A percentile compares a stretch with the other conserved stretches of the same genome.
Conservation (phyloP, 2,329 filamentous ascomycete genomes). For the Ceratocystis smalleyi region DNA sequence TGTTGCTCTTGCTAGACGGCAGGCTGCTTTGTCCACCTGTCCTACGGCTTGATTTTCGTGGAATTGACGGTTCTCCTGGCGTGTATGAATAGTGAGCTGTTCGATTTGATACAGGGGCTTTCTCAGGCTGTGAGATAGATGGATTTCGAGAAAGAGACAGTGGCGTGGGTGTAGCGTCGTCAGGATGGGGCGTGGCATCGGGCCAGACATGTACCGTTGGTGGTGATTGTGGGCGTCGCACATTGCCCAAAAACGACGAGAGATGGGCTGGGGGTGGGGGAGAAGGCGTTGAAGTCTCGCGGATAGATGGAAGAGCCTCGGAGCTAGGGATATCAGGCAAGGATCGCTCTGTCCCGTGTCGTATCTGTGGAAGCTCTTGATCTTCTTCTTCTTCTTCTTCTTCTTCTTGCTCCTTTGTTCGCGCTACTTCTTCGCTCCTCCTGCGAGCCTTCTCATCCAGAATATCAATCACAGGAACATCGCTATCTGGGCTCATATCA, state of each 20-base stretch:
- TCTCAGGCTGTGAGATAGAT: slow-evolving; percentile 9
- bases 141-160: slow-evolving; percentile 11
- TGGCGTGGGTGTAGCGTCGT: slow-evolving; percentile 4
- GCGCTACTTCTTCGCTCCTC: not conserved
- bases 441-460: not conserved
- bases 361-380: slow-evolving; percentile 11
- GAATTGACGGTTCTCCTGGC: slow-evolving; percentile 6
- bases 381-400: not conserved
- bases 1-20: not conserved
- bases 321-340: slow-evolving; percentile 15
- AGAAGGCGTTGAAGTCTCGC: slow-evolving; percentile 8
- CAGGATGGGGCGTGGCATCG: slow-evolving; percentile 6
- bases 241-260: slow-evolving; percentile 5
- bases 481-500: not conserved
- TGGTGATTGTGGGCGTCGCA: not conserved
- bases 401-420: not conserved
- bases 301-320: slow-evolving; percentile 15
- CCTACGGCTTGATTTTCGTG: slow-evolving; percentile 6
- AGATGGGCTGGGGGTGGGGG: not conserved
- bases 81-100: slow-evolving; percentile 3
- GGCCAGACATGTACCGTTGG: slow-evolving; percentile 8
- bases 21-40: not conserved
- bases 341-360: slow-evolving; percentile 6
- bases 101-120: not conserved
- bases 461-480: slow-evolving; percentile 12